A percentile compares a stretch with the other conserved stretches of the same genome.
Evolutionary conservation across 2,329 filamentous ascomycete genomes (phyloP).

Genomic region (Ramularia collo-cygni): DNA sequence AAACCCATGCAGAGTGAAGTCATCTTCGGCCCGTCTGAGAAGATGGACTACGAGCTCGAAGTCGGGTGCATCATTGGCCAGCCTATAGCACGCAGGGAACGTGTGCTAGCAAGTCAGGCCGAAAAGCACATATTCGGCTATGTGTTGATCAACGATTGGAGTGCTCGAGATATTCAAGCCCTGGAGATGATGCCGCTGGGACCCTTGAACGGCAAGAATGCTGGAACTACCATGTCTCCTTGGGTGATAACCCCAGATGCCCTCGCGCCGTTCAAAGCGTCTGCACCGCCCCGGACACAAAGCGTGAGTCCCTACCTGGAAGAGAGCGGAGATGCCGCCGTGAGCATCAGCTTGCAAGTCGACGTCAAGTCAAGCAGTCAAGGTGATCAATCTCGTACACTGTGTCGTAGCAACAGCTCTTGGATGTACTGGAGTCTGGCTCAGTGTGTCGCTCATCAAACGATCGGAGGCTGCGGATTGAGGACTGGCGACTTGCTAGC

Average conservation of each 20-base stretch:
- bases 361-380: conserved; percentile 9
- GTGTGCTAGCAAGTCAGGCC: conserved; percentile 34
- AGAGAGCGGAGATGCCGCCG: conserved; percentile 15
- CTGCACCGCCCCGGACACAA: conserved; percentile 14
- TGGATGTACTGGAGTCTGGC: conserved; percentile 39
- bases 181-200: conserved; percentile 56
- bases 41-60: conserved; percentile 45
- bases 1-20: conserved; percentile 44
- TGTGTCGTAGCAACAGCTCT: conserved; percentile 26
- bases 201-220: conserved; percentile 55
- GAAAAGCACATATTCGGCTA: conserved; percentile 55
- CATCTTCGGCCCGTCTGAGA: conserved; percentile 36
- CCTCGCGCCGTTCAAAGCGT: conserved; percentile 32
- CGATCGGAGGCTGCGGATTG: conserved; percentile 35
- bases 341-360: conserved; percentile 22
- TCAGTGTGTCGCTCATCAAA: conserved; percentile 38
- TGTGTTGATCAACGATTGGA: conserved; percentile 57
- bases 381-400: conserved; percentile 7
- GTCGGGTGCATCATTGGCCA: conserved; percentile 39
- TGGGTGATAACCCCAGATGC: conserved; percentile 57
- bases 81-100: conserved; percentile 32
- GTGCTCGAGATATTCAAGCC: conserved; percentile 54
- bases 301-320: conserved; percentile 20
- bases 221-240: conserved; percentile 53
- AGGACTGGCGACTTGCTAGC: conserved; percentile 37